Evolutionary conservation across 345 rosid genomes (phyloP).

Genomic region (Gossypioides kirkii): DNA sequence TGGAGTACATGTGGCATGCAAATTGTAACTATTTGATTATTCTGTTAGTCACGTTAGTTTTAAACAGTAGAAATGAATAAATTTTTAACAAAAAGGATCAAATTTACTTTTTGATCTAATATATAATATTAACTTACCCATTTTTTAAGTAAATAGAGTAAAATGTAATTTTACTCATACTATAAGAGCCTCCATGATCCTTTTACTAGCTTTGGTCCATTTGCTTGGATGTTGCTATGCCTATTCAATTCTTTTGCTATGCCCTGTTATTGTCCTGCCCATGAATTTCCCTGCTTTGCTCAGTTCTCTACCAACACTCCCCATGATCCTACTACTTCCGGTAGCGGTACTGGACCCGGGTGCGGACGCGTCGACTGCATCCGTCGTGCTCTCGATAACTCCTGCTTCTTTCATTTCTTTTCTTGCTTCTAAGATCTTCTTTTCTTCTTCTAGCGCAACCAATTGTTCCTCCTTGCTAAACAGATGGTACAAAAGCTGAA

Average conservation of each 20-base stretch:
- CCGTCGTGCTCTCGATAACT: slow-evolving; percentile 90
- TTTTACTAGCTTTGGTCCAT: slow-evolving; percentile 22
- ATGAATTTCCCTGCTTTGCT: slow-evolving; percentile 83
- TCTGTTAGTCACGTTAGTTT: no score
- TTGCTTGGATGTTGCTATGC: slow-evolving; percentile 34
- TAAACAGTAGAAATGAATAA: no score
- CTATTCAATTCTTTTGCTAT: slow-evolving; percentile 35
- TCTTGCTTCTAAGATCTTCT: slow-evolving; percentile 74
- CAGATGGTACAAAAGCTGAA: slow-evolving; percentile 63
- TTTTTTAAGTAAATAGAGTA: no score
- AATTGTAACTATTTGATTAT: no score
- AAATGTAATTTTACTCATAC: no score
- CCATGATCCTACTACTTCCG: slow-evolving; percentile 49
- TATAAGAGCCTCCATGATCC: no score
- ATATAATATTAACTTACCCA: no score
- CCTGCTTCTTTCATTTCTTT: slow-evolving; percentile 84
- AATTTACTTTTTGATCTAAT: no score
- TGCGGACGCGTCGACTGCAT: slow-evolving; percentile 65
- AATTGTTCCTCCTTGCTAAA: slow-evolving; percentile 83
- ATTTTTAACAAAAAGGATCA: no score
- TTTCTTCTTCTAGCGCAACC: slow-evolving; percentile 83
- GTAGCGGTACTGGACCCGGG: slow-evolving; percentile 36
- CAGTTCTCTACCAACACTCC: slow-evolving; percentile 73
- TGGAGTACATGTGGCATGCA: no score
- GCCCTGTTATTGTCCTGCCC: slow-evolving; percentile 81